phyloP scores from a whole-genome alignment of 306 rosid genomes.

The Ziziphus jujuba region DNA sequence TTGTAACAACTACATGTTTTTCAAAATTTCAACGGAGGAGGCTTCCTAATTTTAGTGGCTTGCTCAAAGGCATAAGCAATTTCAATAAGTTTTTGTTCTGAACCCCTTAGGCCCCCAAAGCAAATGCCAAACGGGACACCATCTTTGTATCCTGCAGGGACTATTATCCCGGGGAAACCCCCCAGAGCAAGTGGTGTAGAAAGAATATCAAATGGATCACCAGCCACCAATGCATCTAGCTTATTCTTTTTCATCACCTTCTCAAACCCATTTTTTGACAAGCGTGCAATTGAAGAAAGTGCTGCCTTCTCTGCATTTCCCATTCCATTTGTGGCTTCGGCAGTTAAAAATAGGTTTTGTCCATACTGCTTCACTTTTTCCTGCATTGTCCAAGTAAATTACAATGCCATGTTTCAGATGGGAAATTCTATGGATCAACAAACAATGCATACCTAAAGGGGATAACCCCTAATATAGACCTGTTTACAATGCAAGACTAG shows the following conservation, averaged over 20 bases:
- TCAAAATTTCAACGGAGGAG: slow-evolving; percentile 17
- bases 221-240: slow-evolving; percentile 49
- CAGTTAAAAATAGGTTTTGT: no score
- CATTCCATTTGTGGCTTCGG: slow-evolving; percentile 10
- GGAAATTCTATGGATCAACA: no score
- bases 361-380: no score
- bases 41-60: slow-evolving; percentile 43
- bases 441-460: no score
- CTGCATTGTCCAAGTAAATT: no score
- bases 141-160: slow-evolving; percentile 44
- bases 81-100: slow-evolving; percentile 44
- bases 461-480: no score
- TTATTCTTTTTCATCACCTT: slow-evolving; percentile 37
- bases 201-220: no score
- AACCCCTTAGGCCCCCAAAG: slow-evolving; percentile 50
- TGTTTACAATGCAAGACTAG: no score
- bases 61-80: slow-evolving; percentile 64
- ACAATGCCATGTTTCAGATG: no score
- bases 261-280: slow-evolving; percentile 42
- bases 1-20: no score
- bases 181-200: slow-evolving; percentile 28
- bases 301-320: slow-evolving; percentile 7
- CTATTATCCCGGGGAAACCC: slow-evolving; percentile 51
- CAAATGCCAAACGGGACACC: slow-evolving; percentile 46
- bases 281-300: slow-evolving; percentile 4